Base-by-base conservation (phyloP, 768 basidiomycete genomes). In the Suillus brevipes region DNA sequence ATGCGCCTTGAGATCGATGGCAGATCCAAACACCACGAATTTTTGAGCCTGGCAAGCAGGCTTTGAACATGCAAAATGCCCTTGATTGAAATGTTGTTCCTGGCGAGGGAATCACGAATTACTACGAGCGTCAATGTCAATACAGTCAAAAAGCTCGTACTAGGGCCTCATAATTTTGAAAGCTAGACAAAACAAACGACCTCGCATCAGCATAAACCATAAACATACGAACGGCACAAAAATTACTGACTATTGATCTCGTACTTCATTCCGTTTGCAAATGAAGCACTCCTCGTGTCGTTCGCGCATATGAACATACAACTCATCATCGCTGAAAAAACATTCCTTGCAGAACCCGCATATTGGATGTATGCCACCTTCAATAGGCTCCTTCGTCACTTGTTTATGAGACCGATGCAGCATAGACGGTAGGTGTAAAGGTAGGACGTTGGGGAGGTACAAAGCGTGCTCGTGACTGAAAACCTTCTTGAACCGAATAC, bases 221-320 rank as follows among this genome's bases (percentile, higher is more conserved):
- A 28, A 10, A 34, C 45, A 6, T 16, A 66, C 50, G 60, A 42
- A 65, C 45, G 6, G 53, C 66, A 42, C 20, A 50, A 65, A 20
- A 31, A 84, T 65, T 16, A 84, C 94, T 72, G 71, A 97, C 94
- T 97, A 95, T 78, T 95, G 87, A 75, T 95, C 87, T 68, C 85
- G 81, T 47, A 92, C 70, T 8, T 90, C 94, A 63, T 89, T 85
- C 36, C 90, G 84, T 73, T 94, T 94, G 77, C 97, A 99, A 16
- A 99, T 76, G 69, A 97, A 97, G 74, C 97, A 99, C 72, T 99
- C 96, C 76, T 99, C 97, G 78, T 99, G 97, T 58, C 81, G 82
- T 72, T 95, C 90, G 60, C 96, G 87, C 89, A 98, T 93, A 75
- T 99, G 97, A 28, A 88, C 80, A 74, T 89, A 97, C n/a, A 98